These are phyloP conservation scores for Cochlearia excelsa DNA, from an alignment of 345 rosid species.

Conservation along the genomic window DNA sequence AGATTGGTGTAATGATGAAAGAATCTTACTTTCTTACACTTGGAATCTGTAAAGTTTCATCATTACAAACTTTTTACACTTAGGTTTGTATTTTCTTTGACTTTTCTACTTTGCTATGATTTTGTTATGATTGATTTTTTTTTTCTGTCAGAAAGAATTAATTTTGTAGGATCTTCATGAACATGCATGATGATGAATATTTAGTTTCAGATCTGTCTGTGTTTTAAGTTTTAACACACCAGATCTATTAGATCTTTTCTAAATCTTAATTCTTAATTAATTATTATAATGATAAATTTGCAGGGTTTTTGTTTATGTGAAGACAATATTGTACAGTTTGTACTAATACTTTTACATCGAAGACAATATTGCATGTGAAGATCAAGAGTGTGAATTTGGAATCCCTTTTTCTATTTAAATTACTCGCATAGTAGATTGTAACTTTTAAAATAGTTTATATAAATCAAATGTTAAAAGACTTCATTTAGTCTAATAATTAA, in stretches of 20 bases:
- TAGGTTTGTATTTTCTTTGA: conserved; percentile 4
- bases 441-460: neutral
- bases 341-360: neutral
- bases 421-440: conserved; percentile 10
- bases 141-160: conserved; percentile 25
- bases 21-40: conserved; percentile 44
- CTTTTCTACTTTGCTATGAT: conserved; percentile 36
- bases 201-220: conserved; percentile 38
- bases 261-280: conserved; percentile 7
- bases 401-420: neutral
- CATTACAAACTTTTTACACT: conserved; percentile 42
- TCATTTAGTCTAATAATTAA: neutral
- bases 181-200: conserved; percentile 39
- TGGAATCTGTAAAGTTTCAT: conserved; percentile 42
- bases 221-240: conserved; percentile 13
- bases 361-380: conserved; percentile 23
- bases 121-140: conserved; percentile 30
- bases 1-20: conserved; percentile 68
- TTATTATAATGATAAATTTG: conserved; percentile 2
- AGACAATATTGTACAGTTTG: neutral
- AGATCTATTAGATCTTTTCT: conserved; percentile 1
- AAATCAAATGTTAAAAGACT: neutral
- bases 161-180: conserved; percentile 21
- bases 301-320: conserved; percentile 17
- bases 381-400: conserved; percentile 11